These are phyloP conservation scores for Pichia scutulata DNA, from an alignment of 805 yeast species.

Conservation along the genomic window DNA sequence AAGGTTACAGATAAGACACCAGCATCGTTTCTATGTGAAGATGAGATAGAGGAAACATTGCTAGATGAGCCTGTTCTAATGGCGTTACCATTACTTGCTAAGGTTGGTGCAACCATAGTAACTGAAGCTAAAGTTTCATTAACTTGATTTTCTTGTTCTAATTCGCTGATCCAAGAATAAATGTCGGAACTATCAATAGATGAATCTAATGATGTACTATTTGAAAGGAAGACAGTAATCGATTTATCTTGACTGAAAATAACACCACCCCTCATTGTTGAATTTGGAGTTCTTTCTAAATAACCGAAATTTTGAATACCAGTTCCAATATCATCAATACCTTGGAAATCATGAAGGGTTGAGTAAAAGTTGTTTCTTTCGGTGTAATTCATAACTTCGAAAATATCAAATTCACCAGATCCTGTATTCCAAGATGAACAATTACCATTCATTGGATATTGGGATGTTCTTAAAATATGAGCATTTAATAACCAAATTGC, in stretches of 20 bases:
- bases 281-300: constrained; percentile 42
- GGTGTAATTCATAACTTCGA: constrained; percentile 63
- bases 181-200: constrained; percentile 40
- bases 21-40: constrained; percentile 1
- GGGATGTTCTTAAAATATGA: constrained; percentile 64
- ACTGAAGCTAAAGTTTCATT: constrained; percentile 17
- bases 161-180: constrained; percentile 36
- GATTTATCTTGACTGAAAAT: constrained; percentile 55
- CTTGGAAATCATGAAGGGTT: constrained; percentile 72
- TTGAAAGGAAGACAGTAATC: constrained; percentile 53
- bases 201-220: constrained; percentile 41
- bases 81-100: neutral
- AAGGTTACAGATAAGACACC: neutral
- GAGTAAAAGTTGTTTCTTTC: constrained; percentile 49
- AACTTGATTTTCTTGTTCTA: constrained; percentile 12
- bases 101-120: constrained; percentile 8
- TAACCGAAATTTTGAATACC: constrained; percentile 56
- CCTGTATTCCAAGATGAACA: constrained; percentile 77
- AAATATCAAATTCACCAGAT: constrained; percentile 73
- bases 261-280: constrained; percentile 64
- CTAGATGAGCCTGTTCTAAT: neutral
- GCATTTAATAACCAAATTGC: constrained; percentile 71
- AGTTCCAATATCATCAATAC: constrained; percentile 50
- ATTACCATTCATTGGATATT: constrained; percentile 50
- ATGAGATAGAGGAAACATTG: neutral